phyloP scores from a whole-genome alignment of 2,329 filamentous ascomycete genomes.

The Hypoxylon sp. region DNA sequence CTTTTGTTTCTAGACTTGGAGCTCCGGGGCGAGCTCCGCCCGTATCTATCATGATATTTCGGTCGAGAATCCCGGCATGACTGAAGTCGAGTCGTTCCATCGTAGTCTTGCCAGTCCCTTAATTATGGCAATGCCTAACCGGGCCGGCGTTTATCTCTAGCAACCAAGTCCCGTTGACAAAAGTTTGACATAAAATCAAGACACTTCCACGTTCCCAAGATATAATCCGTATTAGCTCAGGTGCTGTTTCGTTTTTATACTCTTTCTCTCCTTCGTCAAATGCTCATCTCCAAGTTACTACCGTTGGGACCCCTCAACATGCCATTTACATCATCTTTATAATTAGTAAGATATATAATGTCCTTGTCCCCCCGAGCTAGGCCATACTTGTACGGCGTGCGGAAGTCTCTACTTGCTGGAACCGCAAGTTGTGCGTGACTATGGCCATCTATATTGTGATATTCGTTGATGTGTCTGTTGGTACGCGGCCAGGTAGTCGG shows the following conservation, averaged over 20 bases:
- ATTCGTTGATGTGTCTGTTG: not conserved
- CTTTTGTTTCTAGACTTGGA: not conserved
- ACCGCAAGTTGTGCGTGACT: not conserved
- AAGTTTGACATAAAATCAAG: not conserved
- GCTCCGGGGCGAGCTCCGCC: constrained; percentile 5
- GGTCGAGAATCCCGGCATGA: not conserved
- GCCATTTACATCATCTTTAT: not conserved
- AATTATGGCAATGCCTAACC: not conserved
- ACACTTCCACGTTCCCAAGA: not conserved
- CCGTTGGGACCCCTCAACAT: not conserved
- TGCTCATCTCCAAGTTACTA: not conserved
- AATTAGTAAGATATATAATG: not conserved
- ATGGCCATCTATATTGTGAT: not conserved
- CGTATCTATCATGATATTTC: not conserved
- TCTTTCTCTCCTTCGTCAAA: not conserved
- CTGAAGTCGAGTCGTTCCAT: not conserved
- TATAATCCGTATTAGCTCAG: too few relatives aligned
- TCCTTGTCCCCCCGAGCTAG: not conserved
- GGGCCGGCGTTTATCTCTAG: not conserved
- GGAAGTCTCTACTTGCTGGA: not conserved
- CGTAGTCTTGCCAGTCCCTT: not conserved
- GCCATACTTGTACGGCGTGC: not conserved
- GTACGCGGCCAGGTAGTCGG: not conserved
- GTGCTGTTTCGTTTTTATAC: not conserved
- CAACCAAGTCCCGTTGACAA: not conserved